Percentiles rank a stretch among this genome's conserved stretches.
phyloP scores from a whole-genome alignment of 2,329 filamentous ascomycete genomes.

The Pseudogymnoascus sp. region DNA sequence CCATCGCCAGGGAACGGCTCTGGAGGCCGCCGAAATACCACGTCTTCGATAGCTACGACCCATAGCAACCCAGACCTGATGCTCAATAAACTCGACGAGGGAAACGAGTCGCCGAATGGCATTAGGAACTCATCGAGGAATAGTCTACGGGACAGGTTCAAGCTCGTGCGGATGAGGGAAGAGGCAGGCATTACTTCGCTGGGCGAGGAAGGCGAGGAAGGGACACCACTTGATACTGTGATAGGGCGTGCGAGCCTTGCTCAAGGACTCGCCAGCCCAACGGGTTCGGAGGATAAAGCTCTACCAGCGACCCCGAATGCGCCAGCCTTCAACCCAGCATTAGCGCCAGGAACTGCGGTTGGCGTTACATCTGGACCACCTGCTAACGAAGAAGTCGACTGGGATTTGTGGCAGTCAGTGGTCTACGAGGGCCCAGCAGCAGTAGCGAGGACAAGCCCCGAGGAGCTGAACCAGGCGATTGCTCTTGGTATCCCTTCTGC shows the following conservation, averaged over 20 bases:
- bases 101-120: conserved; percentile 50
- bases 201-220: conserved; percentile 37
- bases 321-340: conserved; percentile 55
- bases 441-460: conserved; percentile 76
- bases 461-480: conserved; percentile 85
- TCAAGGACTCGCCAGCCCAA: conserved; percentile 34
- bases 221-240: conserved; percentile 34
- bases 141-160: conserved; percentile 71
- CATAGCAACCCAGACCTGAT: conserved; percentile 76
- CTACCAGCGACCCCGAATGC: conserved; percentile 41
- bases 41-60: conserved; percentile 69
- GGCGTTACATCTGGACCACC: conserved; percentile 71
- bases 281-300: conserved; percentile 19
- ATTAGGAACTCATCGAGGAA: conserved; percentile 42
- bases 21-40: conserved; percentile 58
- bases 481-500: conserved; percentile 88
- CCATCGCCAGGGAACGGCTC: conserved; percentile 24
- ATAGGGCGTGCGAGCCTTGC: conserved; percentile 35
- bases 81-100: conserved; percentile 68
- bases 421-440: conserved; percentile 90
- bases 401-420: conserved; percentile 95
- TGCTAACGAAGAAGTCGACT: conserved; percentile 75
- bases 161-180: conserved; percentile 65
- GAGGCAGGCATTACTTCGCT: conserved; percentile 52
- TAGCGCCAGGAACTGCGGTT: conserved; percentile 79